Evolutionary conservation across 352 stramenopile genomes (phyloP).

Genomic region (Phytophthora tubulina): DNA sequence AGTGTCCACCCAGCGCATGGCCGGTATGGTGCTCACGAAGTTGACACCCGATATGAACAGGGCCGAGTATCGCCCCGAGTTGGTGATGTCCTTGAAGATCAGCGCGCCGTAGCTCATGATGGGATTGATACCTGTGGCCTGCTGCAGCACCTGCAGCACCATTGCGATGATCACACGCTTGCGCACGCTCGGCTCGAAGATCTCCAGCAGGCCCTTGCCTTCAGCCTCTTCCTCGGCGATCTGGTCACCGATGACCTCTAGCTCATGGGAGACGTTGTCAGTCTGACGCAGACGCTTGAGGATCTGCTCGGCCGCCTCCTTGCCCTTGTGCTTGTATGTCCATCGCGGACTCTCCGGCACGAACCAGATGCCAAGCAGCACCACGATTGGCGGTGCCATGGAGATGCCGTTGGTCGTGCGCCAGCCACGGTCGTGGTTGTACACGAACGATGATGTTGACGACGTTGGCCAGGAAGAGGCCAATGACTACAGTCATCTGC

Average conservation of each 20-base stretch:
- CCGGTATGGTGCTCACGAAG: constrained; percentile 7
- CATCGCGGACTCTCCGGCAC: constrained; percentile 65
- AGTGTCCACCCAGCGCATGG: constrained; percentile 9
- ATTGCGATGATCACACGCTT: not conserved
- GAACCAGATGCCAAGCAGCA: constrained; percentile 51
- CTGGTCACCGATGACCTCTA: constrained; percentile 45
- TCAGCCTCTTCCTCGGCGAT: constrained; percentile 38
- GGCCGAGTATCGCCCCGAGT: constrained; percentile 8
- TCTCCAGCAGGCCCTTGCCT: constrained; percentile 15
- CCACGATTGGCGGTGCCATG: constrained; percentile 44
- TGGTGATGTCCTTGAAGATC: constrained; percentile 1
- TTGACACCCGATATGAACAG: constrained; percentile 18
- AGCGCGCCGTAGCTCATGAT: constrained; percentile 1
- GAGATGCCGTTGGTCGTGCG: constrained; percentile 50
- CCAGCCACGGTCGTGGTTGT: constrained; percentile 44
- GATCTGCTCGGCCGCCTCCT: constrained; percentile 47
- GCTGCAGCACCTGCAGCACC: constrained; percentile 1
- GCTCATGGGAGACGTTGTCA: constrained; percentile 41
- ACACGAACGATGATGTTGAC: constrained; percentile 49
- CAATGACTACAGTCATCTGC: constrained; percentile 50
- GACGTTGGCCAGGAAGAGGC: constrained; percentile 49
- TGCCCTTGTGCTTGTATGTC: constrained; percentile 56
- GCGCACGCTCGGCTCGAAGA: not conserved
- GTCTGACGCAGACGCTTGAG: constrained; percentile 44
- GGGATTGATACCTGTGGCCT: not conserved